These are phyloP conservation scores for Drechslerella dactyloides DNA, from an alignment of 2,329 filamentous ascomycete species.

Conservation along the genomic window DNA sequence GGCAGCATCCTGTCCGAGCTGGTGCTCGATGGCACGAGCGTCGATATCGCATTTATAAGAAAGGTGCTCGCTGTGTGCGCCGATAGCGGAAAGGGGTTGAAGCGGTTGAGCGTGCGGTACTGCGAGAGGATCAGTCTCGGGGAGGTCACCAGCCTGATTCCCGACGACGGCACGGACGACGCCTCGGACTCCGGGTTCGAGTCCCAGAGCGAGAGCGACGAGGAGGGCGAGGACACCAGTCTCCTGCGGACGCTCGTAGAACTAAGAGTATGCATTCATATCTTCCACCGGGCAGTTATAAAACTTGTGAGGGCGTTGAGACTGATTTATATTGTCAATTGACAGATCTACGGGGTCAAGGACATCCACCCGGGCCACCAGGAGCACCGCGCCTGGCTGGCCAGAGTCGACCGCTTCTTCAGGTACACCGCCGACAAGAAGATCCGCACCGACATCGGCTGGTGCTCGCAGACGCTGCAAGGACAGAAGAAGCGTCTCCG, in stretches of 20 bases:
- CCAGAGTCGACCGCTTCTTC: conserved; percentile 40
- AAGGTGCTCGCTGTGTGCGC: conserved; percentile 37
- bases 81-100: conserved; percentile 34
- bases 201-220: conserved; percentile 36
- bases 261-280: conserved; percentile 18
- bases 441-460: conserved; percentile 38
- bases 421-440: conserved; percentile 35
- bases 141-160: conserved; percentile 34
- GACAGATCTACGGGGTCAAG: conserved; percentile 38
- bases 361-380: conserved; percentile 26
- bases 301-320: background rate
- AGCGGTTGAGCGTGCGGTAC: conserved; percentile 39
- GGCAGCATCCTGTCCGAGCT: conserved; percentile 37
- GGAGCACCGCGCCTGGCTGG: conserved; percentile 27
- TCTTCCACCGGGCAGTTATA: background rate
- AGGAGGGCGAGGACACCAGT: conserved; percentile 35
- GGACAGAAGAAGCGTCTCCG: conserved; percentile 41
- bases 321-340: background rate
- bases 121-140: conserved; percentile 22
- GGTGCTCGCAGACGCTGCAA: conserved; percentile 46
- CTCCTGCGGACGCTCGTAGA: conserved; percentile 24
- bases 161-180: background rate
- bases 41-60: conserved; percentile 38
- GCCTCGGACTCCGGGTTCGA: conserved; percentile 37
- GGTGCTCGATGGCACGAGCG: conserved; percentile 36